Base-by-base conservation (phyloP, 371 early-diverging fungal species). In the Rhizopus delemar region DNA sequence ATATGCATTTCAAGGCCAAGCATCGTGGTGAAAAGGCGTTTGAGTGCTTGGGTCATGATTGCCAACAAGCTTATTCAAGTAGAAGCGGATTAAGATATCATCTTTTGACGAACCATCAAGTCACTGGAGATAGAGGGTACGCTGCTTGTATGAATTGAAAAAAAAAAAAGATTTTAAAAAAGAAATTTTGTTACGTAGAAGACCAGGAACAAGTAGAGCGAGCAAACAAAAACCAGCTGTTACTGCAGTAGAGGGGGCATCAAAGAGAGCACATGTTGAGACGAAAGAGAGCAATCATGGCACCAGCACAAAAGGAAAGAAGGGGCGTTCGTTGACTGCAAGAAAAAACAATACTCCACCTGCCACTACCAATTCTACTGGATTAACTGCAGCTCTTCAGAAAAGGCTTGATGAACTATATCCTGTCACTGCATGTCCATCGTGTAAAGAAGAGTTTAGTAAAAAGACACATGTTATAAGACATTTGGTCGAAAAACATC, bases 401-500 rank as follows among this genome's bases (percentile, higher is more conserved):
- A 45, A 69, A 16, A 16, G 55, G 51, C 36, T 71, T 28, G 57
- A 71, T 35, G 34, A 51, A 2, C 34, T 41, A 0, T 73, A 73
- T 52, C n/a, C 49, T 8, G 56, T 64, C 3, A 58, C 56, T 0
- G 41, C 43, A 1, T 73, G 73, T 36, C 73, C 73, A 35, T 50
- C 64, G 6, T 73, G 73, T 38, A 52, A 60, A 28, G 53, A 54
- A 11, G 31, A 49, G 11, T 66, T 73, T 48, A 59, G 53, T 32
- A 67, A 61, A 13, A 73, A 73, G 46, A 73, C 73, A 8, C 69
- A 73, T 13, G 73, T 73, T 6, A 54, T 73, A 13, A 46, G 51
- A 5, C 73, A 73, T 57, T 48, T 73, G 36, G 68, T 62, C 2
- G 58, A 67, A 31, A 41, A 9, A 5, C 73, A 73, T 51, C 60